Percentiles rank a stretch among this genome's conserved stretches.
Evolutionary conservation across 148 eudicot genomes (phyloP).

Genomic region (Diospyros kaki): DNA sequence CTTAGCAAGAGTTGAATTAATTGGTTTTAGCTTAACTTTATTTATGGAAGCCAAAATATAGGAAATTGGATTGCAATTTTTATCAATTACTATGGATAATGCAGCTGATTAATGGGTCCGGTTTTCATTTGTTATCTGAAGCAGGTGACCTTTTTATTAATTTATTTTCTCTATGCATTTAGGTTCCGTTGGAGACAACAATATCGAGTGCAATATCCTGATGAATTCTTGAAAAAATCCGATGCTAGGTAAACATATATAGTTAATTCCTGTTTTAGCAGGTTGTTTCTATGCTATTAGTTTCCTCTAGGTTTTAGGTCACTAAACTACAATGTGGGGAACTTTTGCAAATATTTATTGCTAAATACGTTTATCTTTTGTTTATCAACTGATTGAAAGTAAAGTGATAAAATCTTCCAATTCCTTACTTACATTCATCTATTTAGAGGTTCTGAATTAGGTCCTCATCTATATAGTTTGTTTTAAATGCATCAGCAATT

Average conservation of each 20-base stretch:
- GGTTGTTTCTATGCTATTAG: not conserved
- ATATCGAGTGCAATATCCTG: conserved; percentile 69
- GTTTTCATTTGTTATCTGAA: not conserved
- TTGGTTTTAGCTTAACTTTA: not conserved
- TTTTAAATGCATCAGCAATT: no score
- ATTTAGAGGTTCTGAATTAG: not conserved
- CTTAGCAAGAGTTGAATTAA: not conserved
- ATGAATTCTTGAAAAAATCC: conserved; percentile 68
- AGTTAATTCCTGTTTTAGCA: not conserved
- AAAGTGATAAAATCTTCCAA: not conserved
- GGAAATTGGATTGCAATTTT: not conserved
- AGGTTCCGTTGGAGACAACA: conserved; percentile 93
- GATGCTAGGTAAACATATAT: conserved; percentile 55
- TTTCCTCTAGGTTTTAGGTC: not conserved
- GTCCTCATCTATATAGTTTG: no score
- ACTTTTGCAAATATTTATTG: no score
- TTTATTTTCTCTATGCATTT: conserved; percentile 14
- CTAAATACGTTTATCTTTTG: not conserved
- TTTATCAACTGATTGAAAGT: not conserved
- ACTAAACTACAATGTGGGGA: not conserved
- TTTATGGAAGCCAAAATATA: no score
- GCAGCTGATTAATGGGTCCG: not conserved
- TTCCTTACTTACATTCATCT: not conserved
- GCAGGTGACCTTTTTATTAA: not conserved
- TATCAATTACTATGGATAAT: not conserved